Evolutionary conservation across 2,329 filamentous ascomycete species (phyloP), one percentile per base, ranked within the genome.

Genomic region (Didymella segeticola): DNA sequence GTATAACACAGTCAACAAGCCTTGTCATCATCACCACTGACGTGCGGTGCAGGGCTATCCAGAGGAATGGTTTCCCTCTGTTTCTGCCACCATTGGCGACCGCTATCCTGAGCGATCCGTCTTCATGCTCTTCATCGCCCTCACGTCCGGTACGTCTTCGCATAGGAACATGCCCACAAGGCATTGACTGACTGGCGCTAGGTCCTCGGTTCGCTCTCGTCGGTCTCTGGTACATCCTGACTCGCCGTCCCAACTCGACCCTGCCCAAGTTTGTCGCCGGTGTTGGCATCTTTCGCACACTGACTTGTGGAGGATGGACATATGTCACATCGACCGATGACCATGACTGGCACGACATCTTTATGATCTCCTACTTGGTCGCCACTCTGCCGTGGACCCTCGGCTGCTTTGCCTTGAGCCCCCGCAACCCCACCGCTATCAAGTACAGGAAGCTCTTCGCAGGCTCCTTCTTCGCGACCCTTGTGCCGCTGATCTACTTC

Each of bases 291-390:
- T 88, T 98, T 70, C 87, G 95, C 66, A 97, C 93, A 9, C 78
- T 98, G 53, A 96, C 92, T 4, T 99, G 95, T 71, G 95, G 93
- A 66, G 95, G 95, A 54, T 99, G 95, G 93, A 97, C 95, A 47
- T 99, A 98, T 76, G 87, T 99, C 57, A 99, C 95, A 22, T 98
- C 95, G 58, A 99, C 95, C 36, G 95, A 99, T 73, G 91, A 98
- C 74, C 95, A 99, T 76, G 87, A 96, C 76, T 98, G 92, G 93
- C 95, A 99, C 75, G 95, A 99, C 71, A 93, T 98, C 59, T 93
- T 99, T 75, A 99, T 99, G 95, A 97, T 99, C 65, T 96, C 92
- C 12, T 99, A 99, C 76, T 82, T 99, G 50, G 88, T 99, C 38
- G 89, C 91, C 27, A 98, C 95, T 2, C 81, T 99, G 47, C 95